Base-by-base conservation (phyloP, 192 early-diverging fungal species). In the Obelidium mucronatum region DNA sequence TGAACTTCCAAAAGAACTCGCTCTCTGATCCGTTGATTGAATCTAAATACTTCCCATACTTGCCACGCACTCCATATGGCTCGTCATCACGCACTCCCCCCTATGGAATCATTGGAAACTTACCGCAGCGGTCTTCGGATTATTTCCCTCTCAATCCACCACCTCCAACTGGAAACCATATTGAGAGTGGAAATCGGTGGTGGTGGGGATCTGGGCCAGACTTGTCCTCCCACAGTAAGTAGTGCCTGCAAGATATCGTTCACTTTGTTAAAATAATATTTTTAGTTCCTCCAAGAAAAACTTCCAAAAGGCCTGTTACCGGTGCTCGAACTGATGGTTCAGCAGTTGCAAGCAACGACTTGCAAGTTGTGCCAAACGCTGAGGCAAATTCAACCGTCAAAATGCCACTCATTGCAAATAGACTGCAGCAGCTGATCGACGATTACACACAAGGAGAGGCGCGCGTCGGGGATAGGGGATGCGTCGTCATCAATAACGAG, bases 71-170 rank as follows among this genome's bases (percentile, higher is more conserved):
- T 2, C 71, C 67, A 3, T 76, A 64, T 40, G 72, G 77, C 26
- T 66, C 76, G 11, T 74, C 83, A 5, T 76, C 81, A 26, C 76
- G 81, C 30, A 73, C 55, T 8, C 73, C 81, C 15, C 81, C 81
- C 13, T 39, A 76, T 40, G 81, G 81, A 17, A 75, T 74, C 65
- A 81, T 81, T 39, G 82, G 82, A 39, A 83, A 83, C 59, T 59
- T 83, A 17, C 79, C 76, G 6, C 71, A 75, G 30, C 74, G 81
- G 5, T 78, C 83, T 17, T 64, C 75, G 0, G 84, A 85, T 44
- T 77, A 78, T 73, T 85, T 85, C 65, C 76, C 81, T 4, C 52
- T 85, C n/a, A 85, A 85, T 54, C 84, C 84, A 22, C 84, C 84
- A 26, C 81, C 81, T 2, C 78, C 84, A 22, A 85, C 84, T 54